Conservation (phyloP, 306 rosid genomes). For the Vicia faba region DNA sequence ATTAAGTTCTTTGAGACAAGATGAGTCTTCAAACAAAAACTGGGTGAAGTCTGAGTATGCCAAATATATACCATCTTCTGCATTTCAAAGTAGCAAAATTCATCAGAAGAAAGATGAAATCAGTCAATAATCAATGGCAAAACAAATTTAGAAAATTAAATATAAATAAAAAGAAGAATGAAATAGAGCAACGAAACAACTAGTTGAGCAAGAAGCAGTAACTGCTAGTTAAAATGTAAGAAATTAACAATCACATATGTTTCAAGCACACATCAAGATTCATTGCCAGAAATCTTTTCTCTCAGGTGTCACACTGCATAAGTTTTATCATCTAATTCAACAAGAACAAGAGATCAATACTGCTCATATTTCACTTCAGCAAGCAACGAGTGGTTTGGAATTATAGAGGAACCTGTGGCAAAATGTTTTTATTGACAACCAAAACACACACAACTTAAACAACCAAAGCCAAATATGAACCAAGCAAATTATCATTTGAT, state of each 20-base stretch:
- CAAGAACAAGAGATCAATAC: constrained; percentile 4
- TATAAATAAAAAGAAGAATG: not conserved
- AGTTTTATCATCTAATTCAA: constrained; percentile 8
- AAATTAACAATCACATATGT: constrained; percentile 5
- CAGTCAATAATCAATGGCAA: constrained; percentile 8
- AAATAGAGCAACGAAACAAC: not conserved
- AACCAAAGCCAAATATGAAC: constrained; percentile 18
- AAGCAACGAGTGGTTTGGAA: not conserved
- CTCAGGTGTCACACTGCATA: constrained; percentile 6
- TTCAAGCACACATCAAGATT: constrained; percentile 19
- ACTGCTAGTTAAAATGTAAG: not conserved
- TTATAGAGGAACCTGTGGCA: constrained; percentile 14
- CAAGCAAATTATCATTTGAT: constrained; percentile 18
- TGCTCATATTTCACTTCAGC: constrained; percentile 15
- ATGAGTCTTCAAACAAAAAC: constrained; percentile 84
- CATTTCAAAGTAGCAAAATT: constrained; percentile 42
- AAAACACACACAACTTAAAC: constrained; percentile 15
- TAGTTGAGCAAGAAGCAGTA: constrained; percentile 13
- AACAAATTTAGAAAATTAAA: not conserved
- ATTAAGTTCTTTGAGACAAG: constrained; percentile 82
- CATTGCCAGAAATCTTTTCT: constrained; percentile 14
- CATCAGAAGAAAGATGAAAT: constrained; percentile 35
- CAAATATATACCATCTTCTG: constrained; percentile 92
- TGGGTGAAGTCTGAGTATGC: constrained; percentile 85
- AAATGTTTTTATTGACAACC: constrained; percentile 17